A percentile compares a stretch with the other conserved stretches of the same genome.
Conservation (phyloP, 805 yeast genomes). For the Clavispora santaluciae region DNA sequence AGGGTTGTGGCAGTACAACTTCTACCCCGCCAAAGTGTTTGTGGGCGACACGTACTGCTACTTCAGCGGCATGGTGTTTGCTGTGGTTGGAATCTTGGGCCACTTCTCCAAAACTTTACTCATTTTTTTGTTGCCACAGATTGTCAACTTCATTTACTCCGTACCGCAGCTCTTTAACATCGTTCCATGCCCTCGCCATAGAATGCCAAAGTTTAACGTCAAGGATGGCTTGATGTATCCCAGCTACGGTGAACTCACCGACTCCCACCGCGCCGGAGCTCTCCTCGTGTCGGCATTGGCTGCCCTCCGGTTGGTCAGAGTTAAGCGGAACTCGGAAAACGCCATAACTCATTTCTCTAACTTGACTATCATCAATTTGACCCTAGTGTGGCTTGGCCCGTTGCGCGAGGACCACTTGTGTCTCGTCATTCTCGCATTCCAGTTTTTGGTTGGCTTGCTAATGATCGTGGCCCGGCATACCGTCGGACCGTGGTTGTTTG, state of each 20-base stretch:
- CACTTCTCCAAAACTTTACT: slow-evolving; percentile 93
- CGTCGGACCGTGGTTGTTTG: slow-evolving; percentile 80
- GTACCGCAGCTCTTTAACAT: slow-evolving; percentile 86
- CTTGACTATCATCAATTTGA: slow-evolving; percentile 81
- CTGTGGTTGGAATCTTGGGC: slow-evolving; percentile 92
- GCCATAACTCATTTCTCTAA: slow-evolving; percentile 55
- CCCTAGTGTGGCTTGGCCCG: slow-evolving; percentile 86
- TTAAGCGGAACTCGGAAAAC: slow-evolving; percentile 19
- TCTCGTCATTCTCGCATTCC: slow-evolving; percentile 50
- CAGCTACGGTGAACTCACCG: slow-evolving; percentile 32
- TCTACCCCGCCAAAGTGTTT: slow-evolving; percentile 89
- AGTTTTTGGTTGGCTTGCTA: slow-evolving; percentile 58
- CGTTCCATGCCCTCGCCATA: slow-evolving; percentile 93
- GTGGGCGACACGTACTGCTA: slow-evolving; percentile 99
- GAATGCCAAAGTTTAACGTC: slow-evolving; percentile 74
- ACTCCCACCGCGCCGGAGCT: slow-evolving; percentile 20
- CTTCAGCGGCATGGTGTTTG: slow-evolving; percentile 98
- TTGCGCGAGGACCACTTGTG: slow-evolving; percentile 79
- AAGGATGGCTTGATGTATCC: slow-evolving; percentile 73
- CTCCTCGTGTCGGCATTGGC: slow-evolving; percentile 44
- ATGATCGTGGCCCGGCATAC: slow-evolving; percentile 76
- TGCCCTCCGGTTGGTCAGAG: slow-evolving; percentile 43
- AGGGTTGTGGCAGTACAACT: slow-evolving; percentile 72
- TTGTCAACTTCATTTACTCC: slow-evolving; percentile 82
- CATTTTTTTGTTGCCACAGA: slow-evolving; percentile 85